A percentile compares a stretch with the other conserved stretches of the same genome.
phyloP scores from a whole-genome alignment of 2,329 filamentous ascomycete species.

The Amylocarpus encephaloides region DNA sequence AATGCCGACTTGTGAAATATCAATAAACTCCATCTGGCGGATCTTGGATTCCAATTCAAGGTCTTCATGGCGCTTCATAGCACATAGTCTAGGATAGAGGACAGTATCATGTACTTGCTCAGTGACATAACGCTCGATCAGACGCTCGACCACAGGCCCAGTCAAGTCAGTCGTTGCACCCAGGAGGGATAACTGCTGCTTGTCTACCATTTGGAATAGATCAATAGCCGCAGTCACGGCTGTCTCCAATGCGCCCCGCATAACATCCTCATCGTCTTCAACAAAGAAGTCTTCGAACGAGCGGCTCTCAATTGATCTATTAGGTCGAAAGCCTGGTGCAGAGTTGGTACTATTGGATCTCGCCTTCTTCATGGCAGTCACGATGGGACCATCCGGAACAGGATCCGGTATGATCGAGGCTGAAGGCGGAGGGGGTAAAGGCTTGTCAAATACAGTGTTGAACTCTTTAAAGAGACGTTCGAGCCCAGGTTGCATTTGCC shows the following conservation, averaged over 20 bases:
- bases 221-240: conserved; percentile 92
- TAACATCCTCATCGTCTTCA: conserved; percentile 85
- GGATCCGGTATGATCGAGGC: conserved; percentile 54
- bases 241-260: conserved; percentile 83
- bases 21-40: conserved; percentile 85
- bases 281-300: conserved; percentile 61
- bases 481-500: conserved; percentile 89
- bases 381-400: conserved; percentile 49
- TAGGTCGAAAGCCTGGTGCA: conserved; percentile 28
- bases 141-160: conserved; percentile 80
- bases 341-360: conserved; percentile 43
- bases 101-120: conserved; percentile 84
- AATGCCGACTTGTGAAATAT: conserved; percentile 91
- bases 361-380: conserved; percentile 47
- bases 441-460: conserved; percentile 75
- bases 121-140: conserved; percentile 91
- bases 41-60: conserved; percentile 84
- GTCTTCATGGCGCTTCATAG: conserved; percentile 74
- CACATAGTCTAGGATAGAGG: conserved; percentile 75
- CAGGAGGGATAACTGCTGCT: conserved; percentile 85
- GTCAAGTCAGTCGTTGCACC: conserved; percentile 92
- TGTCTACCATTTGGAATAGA: conserved; percentile 90
- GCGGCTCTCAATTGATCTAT: conserved; percentile 32
- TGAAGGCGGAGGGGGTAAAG: conserved; percentile 68
- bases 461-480: conserved; percentile 90